A percentile compares a stretch with the other conserved stretches of the same genome.
Conservation (phyloP, 2,329 filamentous ascomycete species). For the Colletotrichum magnum region DNA sequence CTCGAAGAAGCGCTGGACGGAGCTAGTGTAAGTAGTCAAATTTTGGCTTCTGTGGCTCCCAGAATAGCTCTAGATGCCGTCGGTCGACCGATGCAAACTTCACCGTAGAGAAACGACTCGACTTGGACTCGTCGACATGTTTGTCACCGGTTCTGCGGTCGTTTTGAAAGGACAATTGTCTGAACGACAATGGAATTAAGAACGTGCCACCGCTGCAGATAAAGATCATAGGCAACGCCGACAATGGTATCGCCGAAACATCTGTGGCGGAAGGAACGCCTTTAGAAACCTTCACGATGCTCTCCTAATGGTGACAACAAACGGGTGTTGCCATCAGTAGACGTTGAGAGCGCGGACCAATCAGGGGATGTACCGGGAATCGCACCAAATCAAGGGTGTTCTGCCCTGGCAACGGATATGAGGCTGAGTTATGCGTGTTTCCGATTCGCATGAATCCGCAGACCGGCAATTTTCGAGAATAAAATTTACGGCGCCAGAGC, state of each 20-base stretch:
- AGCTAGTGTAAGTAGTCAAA: no score
- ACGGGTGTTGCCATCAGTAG: conserved; percentile 1
- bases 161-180: no score
- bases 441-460: conserved; percentile 13
- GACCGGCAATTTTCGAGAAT: conserved; percentile 7
- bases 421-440: conserved; percentile 18
- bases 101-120: no score
- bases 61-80: no score
- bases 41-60: no score
- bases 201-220: background rate
- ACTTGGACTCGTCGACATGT: no score
- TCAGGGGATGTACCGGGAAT: background rate
- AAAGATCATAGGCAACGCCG: background rate
- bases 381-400: conserved; percentile 8
- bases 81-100: no score
- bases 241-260: background rate
- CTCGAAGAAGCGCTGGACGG: no score
- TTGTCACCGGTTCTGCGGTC: no score
- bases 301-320: background rate
- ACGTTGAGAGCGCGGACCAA: conserved; percentile 8
- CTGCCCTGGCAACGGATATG: conserved; percentile 1
- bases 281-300: background rate
- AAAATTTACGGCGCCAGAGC: background rate
- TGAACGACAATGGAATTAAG: no score
- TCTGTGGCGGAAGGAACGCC: background rate